Evolutionary conservation across 805 yeast genomes (phyloP).

Genomic region (Nakazawaea ernobii): DNA sequence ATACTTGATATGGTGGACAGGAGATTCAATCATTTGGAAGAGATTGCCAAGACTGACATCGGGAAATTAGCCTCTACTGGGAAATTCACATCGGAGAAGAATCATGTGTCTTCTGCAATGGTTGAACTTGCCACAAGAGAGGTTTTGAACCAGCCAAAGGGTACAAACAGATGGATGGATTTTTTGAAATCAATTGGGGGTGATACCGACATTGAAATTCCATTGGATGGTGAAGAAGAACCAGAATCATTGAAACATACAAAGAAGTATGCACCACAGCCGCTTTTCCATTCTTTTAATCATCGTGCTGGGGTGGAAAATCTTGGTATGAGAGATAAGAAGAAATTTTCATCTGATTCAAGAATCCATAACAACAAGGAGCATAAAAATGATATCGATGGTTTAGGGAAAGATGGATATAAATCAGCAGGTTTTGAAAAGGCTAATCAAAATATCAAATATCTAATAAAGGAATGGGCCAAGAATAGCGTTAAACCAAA

Average conservation of each 20-base stretch:
- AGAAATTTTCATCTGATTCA: slow-evolving; percentile 74
- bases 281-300: slow-evolving; percentile 54
- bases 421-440: slow-evolving; percentile 38
- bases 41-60: slow-evolving; percentile 32
- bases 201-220: slow-evolving; percentile 15
- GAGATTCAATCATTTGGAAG: slow-evolving; percentile 47
- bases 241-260: slow-evolving; percentile 15
- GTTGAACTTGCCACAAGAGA: slow-evolving; percentile 72
- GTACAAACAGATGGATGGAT: slow-evolving; percentile 41
- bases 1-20: slow-evolving; percentile 75
- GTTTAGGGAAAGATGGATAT: slow-evolving; percentile 67
- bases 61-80: slow-evolving; percentile 44
- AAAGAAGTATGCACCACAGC: slow-evolving; percentile 9
- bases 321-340: slow-evolving; percentile 76
- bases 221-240: slow-evolving; percentile 16
- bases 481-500: slow-evolving; percentile 31
- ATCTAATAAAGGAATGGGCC: slow-evolving; percentile 54
- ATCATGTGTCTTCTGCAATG: slow-evolving; percentile 50
- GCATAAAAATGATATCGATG: slow-evolving; percentile 71
- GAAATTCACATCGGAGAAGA: slow-evolving; percentile 28
- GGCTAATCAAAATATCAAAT: slow-evolving; percentile 48
- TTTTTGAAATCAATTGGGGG: slow-evolving; percentile 18
- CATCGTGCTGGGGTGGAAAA: slow-evolving; percentile 87
- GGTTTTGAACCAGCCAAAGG: slow-evolving; percentile 44
- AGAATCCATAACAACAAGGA: slow-evolving; percentile 63